These are phyloP conservation scores for Kodamaea leandrae DNA, from an alignment of 805 yeast genomes.

Conservation along the genomic window DNA sequence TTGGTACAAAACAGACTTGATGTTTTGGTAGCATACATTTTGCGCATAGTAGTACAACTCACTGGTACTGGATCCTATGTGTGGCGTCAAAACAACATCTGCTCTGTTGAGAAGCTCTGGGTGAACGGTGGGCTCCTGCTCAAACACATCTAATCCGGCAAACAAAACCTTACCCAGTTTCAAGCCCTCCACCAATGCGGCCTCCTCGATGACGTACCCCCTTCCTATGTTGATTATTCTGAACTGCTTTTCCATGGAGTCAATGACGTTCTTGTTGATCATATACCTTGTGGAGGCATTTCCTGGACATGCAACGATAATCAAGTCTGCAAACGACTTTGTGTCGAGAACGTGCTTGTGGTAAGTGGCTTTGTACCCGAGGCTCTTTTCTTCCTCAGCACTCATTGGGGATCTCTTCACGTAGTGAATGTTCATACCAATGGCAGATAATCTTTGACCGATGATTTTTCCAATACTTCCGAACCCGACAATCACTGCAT, in stretches of 20 bases:
- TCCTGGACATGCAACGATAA: slow-evolving; percentile 27
- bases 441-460: slow-evolving; percentile 18
- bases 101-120: slow-evolving; percentile 21
- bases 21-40: slow-evolving; percentile 15
- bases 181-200: slow-evolving; percentile 24
- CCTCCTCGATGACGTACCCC: slow-evolving; percentile 24
- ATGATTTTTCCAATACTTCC: slow-evolving; percentile 26
- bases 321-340: slow-evolving; percentile 22
- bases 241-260: slow-evolving; percentile 17
- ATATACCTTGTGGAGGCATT: slow-evolving; percentile 21
- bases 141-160: slow-evolving; percentile 29
- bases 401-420: slow-evolving; percentile 20
- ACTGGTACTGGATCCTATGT: slow-evolving; percentile 23
- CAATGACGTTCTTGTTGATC: slow-evolving; percentile 16
- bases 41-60: slow-evolving; percentile 13
- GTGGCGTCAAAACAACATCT: slow-evolving; percentile 27
- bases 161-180: slow-evolving; percentile 23
- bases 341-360: slow-evolving; percentile 18
- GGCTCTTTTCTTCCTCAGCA: slow-evolving; percentile 13
- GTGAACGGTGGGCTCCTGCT: slow-evolving; percentile 21
- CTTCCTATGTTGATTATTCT: slow-evolving; percentile 26
- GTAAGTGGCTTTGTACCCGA: slow-evolving; percentile 20
- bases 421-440: slow-evolving; percentile 28
- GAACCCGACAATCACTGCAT: slow-evolving; percentile 26
- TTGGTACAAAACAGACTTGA: slow-evolving; percentile 4